A percentile compares a stretch with the other conserved stretches of the same genome.
phyloP scores from a whole-genome alignment of 1,139 yeast species.

The Meyerozyma elateridarum region DNA sequence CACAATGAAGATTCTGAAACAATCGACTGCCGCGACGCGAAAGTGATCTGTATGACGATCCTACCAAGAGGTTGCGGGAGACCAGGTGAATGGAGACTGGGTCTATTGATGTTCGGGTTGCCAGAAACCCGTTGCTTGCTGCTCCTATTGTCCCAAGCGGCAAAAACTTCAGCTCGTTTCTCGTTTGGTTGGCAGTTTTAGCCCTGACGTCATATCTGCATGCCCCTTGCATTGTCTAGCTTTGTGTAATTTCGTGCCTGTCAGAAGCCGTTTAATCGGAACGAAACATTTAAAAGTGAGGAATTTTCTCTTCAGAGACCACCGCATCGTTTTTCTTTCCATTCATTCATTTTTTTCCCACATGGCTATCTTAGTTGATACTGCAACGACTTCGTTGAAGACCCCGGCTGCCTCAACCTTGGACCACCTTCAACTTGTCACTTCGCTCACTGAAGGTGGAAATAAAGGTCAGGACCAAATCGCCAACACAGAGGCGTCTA shows the following conservation, averaged over 20 bases:
- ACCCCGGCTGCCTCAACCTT: not conserved
- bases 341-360: not conserved
- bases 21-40: conserved; percentile 1
- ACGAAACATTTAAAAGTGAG: not conserved
- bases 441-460: conserved; percentile 1
- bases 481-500: not conserved
- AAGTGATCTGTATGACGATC: too few relatives aligned
- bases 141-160: too few relatives aligned
- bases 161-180: too few relatives aligned
- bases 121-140: too few relatives aligned
- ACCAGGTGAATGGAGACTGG: too few relatives aligned
- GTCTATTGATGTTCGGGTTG: too few relatives aligned
- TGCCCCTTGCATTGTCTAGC: conserved; percentile 2
- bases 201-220: conserved; percentile 2
- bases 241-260: too few relatives aligned
- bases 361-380: conserved; percentile 1
- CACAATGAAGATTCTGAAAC: conserved; percentile 2
- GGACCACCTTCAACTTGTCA: conserved; percentile 1
- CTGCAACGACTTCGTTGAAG: not conserved
- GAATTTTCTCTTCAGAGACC: not conserved
- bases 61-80: too few relatives aligned
- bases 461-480: conserved; percentile 2
- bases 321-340: not conserved
- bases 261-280: too few relatives aligned
- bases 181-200: too few relatives aligned